phyloP scores from a whole-genome alignment of 768 basidiomycete genomes.

The Scleroderma citrinum region DNA sequence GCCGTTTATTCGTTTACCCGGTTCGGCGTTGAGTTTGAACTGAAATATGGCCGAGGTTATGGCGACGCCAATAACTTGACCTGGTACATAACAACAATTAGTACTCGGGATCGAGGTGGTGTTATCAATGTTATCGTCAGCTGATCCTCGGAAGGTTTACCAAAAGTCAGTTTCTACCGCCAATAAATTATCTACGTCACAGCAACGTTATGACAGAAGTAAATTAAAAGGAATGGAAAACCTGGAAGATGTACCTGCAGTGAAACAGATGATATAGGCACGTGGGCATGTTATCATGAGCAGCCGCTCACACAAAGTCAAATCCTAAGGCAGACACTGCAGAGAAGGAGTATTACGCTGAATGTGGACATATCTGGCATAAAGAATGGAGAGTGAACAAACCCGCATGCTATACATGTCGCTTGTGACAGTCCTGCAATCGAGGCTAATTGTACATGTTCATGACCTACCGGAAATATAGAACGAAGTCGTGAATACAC shows the following conservation, averaged over 20 bases:
- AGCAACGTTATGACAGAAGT: background rate
- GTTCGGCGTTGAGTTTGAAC: conserved; percentile 39
- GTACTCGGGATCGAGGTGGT: background rate
- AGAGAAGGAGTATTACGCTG: conserved; percentile 54
- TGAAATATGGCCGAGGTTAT: conserved; percentile 58
- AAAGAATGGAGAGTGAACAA: conserved; percentile 15
- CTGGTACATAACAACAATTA: conserved; percentile 19
- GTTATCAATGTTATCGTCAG: conserved; percentile 17
- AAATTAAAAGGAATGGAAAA: conserved; percentile 24
- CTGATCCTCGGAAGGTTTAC: conserved; percentile 56
- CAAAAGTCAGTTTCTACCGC: conserved; percentile 57
- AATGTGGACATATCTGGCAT: conserved; percentile 4
- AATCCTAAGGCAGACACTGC: too few relatives aligned
- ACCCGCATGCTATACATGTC: conserved; percentile 79
- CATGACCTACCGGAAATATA: background rate
- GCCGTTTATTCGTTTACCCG: conserved; percentile 39
- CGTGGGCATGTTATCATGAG: too few relatives aligned
- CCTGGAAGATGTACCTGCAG: conserved; percentile 50
- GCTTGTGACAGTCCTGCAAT: conserved; percentile 59
- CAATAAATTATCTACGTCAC: conserved; percentile 34
- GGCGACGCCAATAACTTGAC: conserved; percentile 58
- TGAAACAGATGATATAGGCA: too few relatives aligned
- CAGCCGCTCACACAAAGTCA: background rate
- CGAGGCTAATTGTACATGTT: too few relatives aligned
- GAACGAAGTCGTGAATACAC: conserved; percentile 57